Conservation (phyloP, 805 yeast species). For the Ogataea allantospora region DNA sequence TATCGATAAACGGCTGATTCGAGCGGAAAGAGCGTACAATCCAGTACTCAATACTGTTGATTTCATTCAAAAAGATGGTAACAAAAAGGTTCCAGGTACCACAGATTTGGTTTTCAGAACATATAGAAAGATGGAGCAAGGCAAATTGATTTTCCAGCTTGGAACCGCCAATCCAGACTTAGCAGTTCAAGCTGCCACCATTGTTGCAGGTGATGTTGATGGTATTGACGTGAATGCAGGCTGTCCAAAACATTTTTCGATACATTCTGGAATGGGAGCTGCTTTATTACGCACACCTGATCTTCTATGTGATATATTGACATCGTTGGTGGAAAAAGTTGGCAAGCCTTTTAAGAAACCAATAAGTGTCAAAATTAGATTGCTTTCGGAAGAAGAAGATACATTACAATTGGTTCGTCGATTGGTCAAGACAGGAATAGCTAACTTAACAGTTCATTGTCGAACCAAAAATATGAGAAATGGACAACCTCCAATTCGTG, state of each 20-base stretch:
- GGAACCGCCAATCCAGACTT: conserved; percentile 82
- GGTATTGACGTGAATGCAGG: conserved; percentile 96
- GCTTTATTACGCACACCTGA: conserved; percentile 85
- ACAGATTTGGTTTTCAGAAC: conserved; percentile 68
- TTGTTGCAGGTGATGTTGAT: conserved; percentile 81
- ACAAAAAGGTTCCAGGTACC: conserved; percentile 43
- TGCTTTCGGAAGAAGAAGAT: conserved; percentile 61
- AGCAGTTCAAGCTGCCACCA: conserved; percentile 84
- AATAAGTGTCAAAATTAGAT: conserved; percentile 85
- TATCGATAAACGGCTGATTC: conserved; percentile 77
- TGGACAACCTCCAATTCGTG: conserved; percentile 76
- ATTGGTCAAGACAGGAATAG: conserved; percentile 73
- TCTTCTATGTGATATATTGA: conserved; percentile 64
- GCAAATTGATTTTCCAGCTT: conserved; percentile 78
- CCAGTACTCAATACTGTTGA: conserved; percentile 57
- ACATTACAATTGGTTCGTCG: conserved; percentile 59
- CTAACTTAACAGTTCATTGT: conserved; percentile 88
- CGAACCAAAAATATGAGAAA: conserved; percentile 87
- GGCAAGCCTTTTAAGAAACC: conserved; percentile 77
- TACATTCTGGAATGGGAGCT: conserved; percentile 98
- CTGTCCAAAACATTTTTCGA: conserved; percentile 93
- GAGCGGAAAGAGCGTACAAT: conserved; percentile 66
- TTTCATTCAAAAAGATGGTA: conserved; percentile 43
- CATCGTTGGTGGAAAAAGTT: conserved; percentile 68
- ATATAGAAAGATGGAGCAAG: conserved; percentile 56